phyloP scores from a whole-genome alignment of 2,329 filamentous ascomycete species.

The Fusarium pseudocircinatum region DNA sequence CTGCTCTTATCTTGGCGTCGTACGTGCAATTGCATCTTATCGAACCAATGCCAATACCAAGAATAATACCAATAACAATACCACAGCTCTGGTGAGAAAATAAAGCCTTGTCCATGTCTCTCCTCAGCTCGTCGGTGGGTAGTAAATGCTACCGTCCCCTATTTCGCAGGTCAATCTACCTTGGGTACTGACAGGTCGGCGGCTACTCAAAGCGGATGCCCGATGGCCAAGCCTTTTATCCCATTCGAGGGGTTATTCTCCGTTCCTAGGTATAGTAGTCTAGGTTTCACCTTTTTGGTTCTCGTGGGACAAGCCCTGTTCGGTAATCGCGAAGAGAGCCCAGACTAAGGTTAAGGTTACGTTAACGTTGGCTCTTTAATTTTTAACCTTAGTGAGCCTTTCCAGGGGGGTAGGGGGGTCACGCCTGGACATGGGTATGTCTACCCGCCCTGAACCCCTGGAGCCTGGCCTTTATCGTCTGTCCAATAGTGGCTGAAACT shows the following conservation, averaged over 20 bases:
- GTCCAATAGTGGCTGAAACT: not conserved
- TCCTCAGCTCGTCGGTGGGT: not conserved
- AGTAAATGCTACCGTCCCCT: slow-evolving; percentile 12
- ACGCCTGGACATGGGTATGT: not conserved
- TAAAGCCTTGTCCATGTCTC: not conserved
- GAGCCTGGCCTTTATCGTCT: not conserved
- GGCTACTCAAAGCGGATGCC: not conserved
- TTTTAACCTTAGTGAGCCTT: slow-evolving; percentile 14
- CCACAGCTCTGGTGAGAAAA: not conserved
- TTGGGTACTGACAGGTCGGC: not conserved
- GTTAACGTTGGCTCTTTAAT: not conserved
- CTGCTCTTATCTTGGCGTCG: slow-evolving; percentile 15
- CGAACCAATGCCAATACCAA: not conserved
- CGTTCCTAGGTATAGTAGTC: not conserved
- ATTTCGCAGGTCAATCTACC: not conserved
- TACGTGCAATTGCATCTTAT: slow-evolving; percentile 6
- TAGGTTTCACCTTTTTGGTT: slow-evolving; percentile 5
- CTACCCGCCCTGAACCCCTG: slow-evolving; percentile 2
- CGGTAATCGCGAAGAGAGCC: slow-evolving; percentile 18
- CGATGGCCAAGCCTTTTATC: not conserved
- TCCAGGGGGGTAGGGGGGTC: not conserved
- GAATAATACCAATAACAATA: not conserved
- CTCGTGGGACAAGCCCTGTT: slow-evolving; percentile 25
- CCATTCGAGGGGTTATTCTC: slow-evolving; percentile 27
- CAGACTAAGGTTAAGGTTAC: slow-evolving; percentile 6